Evolutionary conservation across 2,329 filamentous ascomycete genomes (phyloP).

Genomic region (Coniochaeta hoffmannii): DNA sequence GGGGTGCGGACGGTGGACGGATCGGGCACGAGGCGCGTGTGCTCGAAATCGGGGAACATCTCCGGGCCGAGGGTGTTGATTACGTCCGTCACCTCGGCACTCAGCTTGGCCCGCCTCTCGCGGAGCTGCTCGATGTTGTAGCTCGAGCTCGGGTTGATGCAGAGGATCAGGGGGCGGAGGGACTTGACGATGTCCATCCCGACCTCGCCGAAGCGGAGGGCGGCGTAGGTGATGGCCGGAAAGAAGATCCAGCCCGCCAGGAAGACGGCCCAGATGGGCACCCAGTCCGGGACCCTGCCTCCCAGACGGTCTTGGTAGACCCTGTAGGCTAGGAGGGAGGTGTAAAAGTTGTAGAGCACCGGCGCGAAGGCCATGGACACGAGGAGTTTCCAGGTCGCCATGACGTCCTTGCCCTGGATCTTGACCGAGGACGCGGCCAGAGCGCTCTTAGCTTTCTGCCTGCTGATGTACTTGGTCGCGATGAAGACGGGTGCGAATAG

Average conservation of each 20-base stretch:
- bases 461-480: constrained; percentile 73
- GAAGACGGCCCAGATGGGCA: constrained; percentile 73
- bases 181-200: constrained; percentile 99
- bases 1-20: constrained; percentile 31
- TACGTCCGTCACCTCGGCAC: constrained; percentile 75
- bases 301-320: constrained; percentile 75
- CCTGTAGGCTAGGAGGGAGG: constrained; percentile 64
- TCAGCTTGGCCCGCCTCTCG: constrained; percentile 63
- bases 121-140: constrained; percentile 79
- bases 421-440: constrained; percentile 83
- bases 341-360: constrained; percentile 76
- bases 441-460: constrained; percentile 74
- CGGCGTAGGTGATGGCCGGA: constrained; percentile 83
- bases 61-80: constrained; percentile 95
- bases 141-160: constrained; percentile 74
- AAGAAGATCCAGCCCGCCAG: constrained; percentile 72
- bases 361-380: constrained; percentile 82
- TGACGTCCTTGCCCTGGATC: constrained; percentile 79
- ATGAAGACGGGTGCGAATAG: constrained; percentile 88
- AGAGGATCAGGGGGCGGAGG: constrained; percentile 76
- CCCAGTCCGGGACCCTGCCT: constrained; percentile 72
- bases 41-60: constrained; percentile 93
- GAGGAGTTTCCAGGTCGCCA: constrained; percentile 89
- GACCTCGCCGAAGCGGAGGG: constrained; percentile 91
- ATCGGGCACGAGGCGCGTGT: constrained; percentile 60